Conservation (phyloP, 495 filamentous ascomycete genomes). For the Mytilinidion resinicola region DNA sequence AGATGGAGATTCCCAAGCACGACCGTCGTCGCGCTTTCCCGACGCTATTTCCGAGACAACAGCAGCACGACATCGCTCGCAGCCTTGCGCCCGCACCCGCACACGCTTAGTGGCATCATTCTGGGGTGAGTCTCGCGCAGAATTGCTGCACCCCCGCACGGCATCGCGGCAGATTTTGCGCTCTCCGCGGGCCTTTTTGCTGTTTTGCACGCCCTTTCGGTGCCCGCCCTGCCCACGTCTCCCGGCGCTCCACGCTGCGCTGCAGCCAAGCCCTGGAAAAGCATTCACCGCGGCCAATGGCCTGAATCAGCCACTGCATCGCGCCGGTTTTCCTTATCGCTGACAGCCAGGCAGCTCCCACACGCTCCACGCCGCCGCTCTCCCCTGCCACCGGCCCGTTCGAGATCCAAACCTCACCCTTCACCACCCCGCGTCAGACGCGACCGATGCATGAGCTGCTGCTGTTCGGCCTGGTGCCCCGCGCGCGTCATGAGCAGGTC, state of each 20-base stretch:
- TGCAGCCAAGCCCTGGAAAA: background rate
- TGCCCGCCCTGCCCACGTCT: too few species aligned
- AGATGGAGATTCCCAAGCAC: too few species aligned
- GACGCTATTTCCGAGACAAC: too few species aligned
- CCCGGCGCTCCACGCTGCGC: background rate
- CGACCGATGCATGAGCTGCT: conserved; percentile 47
- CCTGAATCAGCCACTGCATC: background rate
- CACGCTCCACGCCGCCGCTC: background rate
- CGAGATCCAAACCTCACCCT: background rate
- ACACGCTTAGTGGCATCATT: background rate
- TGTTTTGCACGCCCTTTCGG: too few species aligned
- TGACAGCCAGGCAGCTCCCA: background rate
- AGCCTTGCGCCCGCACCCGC: too few species aligned
- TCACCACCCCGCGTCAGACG: conserved; percentile 7
- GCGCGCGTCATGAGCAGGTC: conserved; percentile 49
- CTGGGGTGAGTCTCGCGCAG: background rate
- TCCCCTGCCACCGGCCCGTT: background rate
- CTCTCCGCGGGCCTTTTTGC: background rate
- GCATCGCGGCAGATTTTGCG: background rate
- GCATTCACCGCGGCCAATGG: background rate
- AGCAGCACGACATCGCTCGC: too few species aligned
- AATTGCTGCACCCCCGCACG: background rate
- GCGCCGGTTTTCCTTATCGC: background rate
- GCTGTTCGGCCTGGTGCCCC: conserved; percentile 45
- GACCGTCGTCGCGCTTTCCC: too few species aligned